Conservation (phyloP, 306 rosid genomes). For the Glycine latifolia region DNA sequence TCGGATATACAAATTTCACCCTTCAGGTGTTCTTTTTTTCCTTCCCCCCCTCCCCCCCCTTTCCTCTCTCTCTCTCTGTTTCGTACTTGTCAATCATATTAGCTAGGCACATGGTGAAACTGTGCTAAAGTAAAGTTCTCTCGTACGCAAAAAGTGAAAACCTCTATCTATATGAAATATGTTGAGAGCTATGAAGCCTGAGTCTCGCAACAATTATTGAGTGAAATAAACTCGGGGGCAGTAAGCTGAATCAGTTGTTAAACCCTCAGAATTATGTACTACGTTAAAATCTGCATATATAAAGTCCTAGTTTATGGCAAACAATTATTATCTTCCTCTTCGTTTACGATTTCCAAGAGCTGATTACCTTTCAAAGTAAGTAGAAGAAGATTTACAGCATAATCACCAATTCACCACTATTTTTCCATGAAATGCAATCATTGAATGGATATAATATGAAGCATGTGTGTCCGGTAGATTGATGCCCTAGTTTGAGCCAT, state of each 20-base stretch:
- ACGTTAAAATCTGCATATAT: background rate
- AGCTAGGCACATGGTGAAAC: background rate
- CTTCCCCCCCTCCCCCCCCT: too few relatives aligned
- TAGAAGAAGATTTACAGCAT: background rate
- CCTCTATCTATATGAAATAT: background rate
- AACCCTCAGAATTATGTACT: background rate
- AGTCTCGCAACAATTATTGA: background rate
- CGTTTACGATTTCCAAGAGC: background rate
- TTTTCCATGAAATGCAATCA: constrained; percentile 5
- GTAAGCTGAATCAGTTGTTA: constrained; percentile 6
- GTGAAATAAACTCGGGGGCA: background rate
- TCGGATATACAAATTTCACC: background rate
- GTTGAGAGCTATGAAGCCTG: background rate
- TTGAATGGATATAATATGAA: background rate
- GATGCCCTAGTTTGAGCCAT: constrained; percentile 15
- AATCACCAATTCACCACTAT: background rate
- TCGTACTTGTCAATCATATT: background rate
- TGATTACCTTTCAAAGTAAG: background rate
- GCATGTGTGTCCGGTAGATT: background rate
- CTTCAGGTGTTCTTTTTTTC: background rate
- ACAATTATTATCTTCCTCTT: background rate
- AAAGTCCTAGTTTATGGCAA: background rate
- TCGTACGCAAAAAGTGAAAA: constrained; percentile 1
- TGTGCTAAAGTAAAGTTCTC: constrained; percentile 4
- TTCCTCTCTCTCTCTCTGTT: background rate